These are phyloP conservation scores for Royoungia palumana DNA, from an alignment of 768 basidiomycete species.

Conservation along the genomic window DNA sequence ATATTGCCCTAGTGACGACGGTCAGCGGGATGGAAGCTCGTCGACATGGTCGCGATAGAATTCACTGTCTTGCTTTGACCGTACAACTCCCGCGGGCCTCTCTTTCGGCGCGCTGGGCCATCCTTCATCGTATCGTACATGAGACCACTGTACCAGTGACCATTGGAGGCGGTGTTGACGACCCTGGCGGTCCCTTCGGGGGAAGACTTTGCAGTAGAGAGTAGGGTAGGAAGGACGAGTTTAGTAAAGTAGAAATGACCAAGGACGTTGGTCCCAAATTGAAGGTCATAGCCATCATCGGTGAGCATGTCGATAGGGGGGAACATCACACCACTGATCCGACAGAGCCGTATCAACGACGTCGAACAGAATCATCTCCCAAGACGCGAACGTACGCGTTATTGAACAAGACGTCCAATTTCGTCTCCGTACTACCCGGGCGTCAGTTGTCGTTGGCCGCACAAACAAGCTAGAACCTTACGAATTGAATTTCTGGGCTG, in stretches of 20 bases:
- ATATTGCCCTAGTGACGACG: conserved; percentile 38
- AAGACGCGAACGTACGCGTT: conserved; percentile 24
- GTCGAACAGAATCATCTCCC: neutral
- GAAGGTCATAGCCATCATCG: conserved; percentile 40
- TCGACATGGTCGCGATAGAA: neutral
- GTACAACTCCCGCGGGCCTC: conserved; percentile 6
- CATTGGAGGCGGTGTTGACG: conserved; percentile 33
- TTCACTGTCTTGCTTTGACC: conserved; percentile 34
- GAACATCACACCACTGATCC: conserved; percentile 30
- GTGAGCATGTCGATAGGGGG: conserved; percentile 32
- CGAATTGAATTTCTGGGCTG: conserved; percentile 41
- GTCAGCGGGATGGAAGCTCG: neutral
- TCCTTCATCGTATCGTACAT: conserved; percentile 30
- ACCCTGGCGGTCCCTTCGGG: conserved; percentile 34
- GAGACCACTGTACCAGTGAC: conserved; percentile 21
- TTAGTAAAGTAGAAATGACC: conserved; percentile 37
- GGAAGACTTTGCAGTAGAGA: conserved; percentile 28
- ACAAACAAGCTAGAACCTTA: conserved; percentile 6
- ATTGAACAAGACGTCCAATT: conserved; percentile 27
- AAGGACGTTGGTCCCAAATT: conserved; percentile 39
- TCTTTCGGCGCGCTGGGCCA: conserved; percentile 16
- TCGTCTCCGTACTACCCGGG: conserved; percentile 15
- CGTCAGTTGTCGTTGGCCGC: neutral
- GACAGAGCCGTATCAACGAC: neutral
- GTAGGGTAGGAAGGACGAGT: conserved; percentile 34